Evolutionary conservation across 441 rosid species (phyloP), one percentile per base, ranked within the genome.

Genomic region (Kokia cookei): DNA sequence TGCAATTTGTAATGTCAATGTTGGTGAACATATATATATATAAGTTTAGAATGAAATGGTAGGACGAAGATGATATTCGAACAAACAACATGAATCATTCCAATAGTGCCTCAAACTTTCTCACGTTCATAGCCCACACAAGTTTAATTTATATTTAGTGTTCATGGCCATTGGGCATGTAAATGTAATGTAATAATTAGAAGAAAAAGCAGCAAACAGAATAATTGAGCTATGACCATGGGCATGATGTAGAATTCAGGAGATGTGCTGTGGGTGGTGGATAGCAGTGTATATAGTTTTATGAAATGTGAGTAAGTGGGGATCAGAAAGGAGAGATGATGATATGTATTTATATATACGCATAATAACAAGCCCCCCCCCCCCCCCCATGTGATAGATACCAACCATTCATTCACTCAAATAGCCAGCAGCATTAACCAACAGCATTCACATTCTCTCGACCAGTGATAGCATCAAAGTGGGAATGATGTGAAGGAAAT

Each of bases 51-150:
- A 32, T n/a, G 55, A 47, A 5, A 13, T 19, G 3, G 4, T 19
- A 65, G 53, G 32, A 5, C 6, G 37, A 48, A 65, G 27, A 47
- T 47, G 47, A 55, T 55, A 55, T 55, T 4, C 12, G 72, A 29
- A 68, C 72, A 68, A 68, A 68, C 60, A 68, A 29, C n/a, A 17
- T 50, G 72, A 51, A 68, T 68, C 27, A 66, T 66, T 47, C 71
- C 40, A 47, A 66, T 45, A 13, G 22, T 26, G 19, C 58, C 19
- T 9, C 17, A 48, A 32, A 32, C 37, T 32, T 32, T 32, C 37
- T 29, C 4, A 29, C 35, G 3, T 29, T 5, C 37, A 32, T 0
- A 4, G 37, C 37, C 37, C 7, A 32, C 5, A 32, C 7, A 32
- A 32, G 7, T 32, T 32, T 5, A 32, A 32, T 32, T 32, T 32